These are phyloP conservation scores for Endocarpon pusillum DNA, from an alignment of 495 filamentous ascomycete genomes.

Conservation along the genomic window DNA sequence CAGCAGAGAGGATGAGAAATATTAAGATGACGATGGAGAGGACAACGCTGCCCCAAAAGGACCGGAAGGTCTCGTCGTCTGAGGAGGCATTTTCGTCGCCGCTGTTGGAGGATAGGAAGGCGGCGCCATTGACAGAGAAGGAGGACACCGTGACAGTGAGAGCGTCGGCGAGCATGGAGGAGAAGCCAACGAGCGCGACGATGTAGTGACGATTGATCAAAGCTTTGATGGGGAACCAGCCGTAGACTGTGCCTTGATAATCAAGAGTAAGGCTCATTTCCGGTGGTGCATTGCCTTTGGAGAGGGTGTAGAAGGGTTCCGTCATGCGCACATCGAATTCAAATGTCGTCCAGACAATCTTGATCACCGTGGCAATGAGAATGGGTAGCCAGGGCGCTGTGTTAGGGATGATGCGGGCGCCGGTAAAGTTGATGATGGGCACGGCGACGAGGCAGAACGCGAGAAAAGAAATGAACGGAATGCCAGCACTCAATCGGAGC, in stretches of 20 bases:
- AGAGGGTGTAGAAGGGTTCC: constrained; percentile 57
- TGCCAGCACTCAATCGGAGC: constrained; percentile 37
- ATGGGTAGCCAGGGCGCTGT: constrained; percentile 49
- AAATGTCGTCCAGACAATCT: constrained; percentile 49
- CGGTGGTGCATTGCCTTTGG: constrained; percentile 40
- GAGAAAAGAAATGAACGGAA: constrained; percentile 40
- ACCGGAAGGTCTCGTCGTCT: constrained; percentile 43
- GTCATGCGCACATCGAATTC: constrained; percentile 57
- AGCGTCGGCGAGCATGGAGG: constrained; percentile 45
- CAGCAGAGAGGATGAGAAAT: constrained; percentile 34
- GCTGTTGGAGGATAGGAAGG: constrained; percentile 44
- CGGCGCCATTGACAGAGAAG: constrained; percentile 46
- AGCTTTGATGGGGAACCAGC: constrained; percentile 41
- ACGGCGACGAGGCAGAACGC: constrained; percentile 32
- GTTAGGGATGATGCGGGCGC: constrained; percentile 34
- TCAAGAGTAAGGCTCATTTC: constrained; percentile 45
- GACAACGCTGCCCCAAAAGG: constrained; percentile 40
- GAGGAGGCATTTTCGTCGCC: constrained; percentile 31
- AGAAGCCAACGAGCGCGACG: constrained; percentile 42
- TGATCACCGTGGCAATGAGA: constrained; percentile 42
- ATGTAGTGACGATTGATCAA: constrained; percentile 44
- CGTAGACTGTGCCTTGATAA: constrained; percentile 53
- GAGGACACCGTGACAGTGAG: constrained; percentile 50
- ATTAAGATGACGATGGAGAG: constrained; percentile 41
- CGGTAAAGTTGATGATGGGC: constrained; percentile 39